Percentiles rank a stretch among this genome's conserved stretches.
These are phyloP conservation scores for Anisodus acutangulus DNA, from an alignment of 257 asterid species.

Conservation along the genomic window DNA sequence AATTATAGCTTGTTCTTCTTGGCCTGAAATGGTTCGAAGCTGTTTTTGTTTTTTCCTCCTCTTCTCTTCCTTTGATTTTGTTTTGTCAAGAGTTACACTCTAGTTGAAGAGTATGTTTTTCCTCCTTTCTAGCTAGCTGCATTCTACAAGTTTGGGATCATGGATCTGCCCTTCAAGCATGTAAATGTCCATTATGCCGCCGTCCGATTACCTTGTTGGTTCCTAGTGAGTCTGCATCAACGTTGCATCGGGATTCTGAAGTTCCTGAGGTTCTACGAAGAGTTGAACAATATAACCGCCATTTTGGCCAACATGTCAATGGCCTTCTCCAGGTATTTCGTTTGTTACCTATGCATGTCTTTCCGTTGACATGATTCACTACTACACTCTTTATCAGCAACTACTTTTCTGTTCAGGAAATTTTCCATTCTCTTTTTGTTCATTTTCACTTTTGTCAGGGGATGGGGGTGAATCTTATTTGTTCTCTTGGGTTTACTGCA, in stretches of 20 bases:
- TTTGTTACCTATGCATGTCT: background rate
- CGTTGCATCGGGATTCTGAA: constrained; percentile 50
- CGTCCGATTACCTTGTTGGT: constrained; percentile 87
- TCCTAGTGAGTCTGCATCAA: constrained; percentile 69
- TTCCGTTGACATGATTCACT: constrained; percentile 44
- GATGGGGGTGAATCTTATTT: background rate
- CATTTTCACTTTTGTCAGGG: constrained; percentile 4
- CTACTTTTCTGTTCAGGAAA: background rate
- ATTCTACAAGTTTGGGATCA: constrained; percentile 85
- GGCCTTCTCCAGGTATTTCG: constrained; percentile 74
- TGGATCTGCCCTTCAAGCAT: constrained; percentile 79
- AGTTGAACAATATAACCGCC: constrained; percentile 78
- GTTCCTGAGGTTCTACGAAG: constrained; percentile 58
- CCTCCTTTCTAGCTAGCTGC: constrained; percentile 60
- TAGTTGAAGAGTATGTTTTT: background rate
- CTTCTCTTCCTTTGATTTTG: constrained; percentile 15
- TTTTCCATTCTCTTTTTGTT: background rate
- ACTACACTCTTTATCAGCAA: constrained; percentile 5
- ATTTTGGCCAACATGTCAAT: constrained; percentile 58
- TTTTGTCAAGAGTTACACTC: background rate
- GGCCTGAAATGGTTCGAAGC: background rate
- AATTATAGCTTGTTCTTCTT: background rate
- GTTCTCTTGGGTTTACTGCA: background rate
- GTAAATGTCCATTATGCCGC: constrained; percentile 89
- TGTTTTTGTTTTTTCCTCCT: background rate